Conservation (phyloP, 179 eudicot genomes). For the Nepenthes alata region DNA sequence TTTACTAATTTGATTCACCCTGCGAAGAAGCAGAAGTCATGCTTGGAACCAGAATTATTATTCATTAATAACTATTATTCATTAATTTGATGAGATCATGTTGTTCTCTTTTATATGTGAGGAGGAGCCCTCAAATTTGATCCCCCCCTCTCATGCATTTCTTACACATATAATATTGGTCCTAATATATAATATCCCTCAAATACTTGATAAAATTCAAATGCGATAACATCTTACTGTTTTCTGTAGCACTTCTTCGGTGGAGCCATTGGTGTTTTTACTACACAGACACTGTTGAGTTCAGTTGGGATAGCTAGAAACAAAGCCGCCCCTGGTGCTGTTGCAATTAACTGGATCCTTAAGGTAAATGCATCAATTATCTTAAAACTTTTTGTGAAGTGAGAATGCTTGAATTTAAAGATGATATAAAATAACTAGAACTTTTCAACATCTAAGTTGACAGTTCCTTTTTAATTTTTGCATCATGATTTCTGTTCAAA, state of each 20-base stretch:
- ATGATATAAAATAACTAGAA: too few species aligned
- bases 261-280: constrained; percentile 98
- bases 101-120: background rate
- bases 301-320: constrained; percentile 80
- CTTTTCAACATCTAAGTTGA: too few species aligned
- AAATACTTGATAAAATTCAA: background rate
- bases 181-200: background rate
- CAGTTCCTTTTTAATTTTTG: too few species aligned
- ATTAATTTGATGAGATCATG: too few species aligned
- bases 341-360: constrained; percentile 94
- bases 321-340: constrained; percentile 70
- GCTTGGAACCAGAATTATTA: background rate
- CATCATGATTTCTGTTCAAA: too few species aligned
- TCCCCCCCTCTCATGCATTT: too few species aligned
- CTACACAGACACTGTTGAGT: constrained; percentile 73
- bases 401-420: too few species aligned
- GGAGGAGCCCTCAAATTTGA: too few species aligned
- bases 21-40: too few species aligned
- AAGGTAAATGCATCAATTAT: constrained; percentile 37
- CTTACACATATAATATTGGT: background rate
- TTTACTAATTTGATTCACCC: background rate
- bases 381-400: too few species aligned
- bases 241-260: constrained; percentile 81
- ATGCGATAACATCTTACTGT: background rate
- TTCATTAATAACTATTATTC: too few species aligned